A percentile compares a stretch with the other conserved stretches of the same genome.
Conservation (phyloP, 2,329 filamentous ascomycete species). For the Pestalotiopsis sp. region DNA sequence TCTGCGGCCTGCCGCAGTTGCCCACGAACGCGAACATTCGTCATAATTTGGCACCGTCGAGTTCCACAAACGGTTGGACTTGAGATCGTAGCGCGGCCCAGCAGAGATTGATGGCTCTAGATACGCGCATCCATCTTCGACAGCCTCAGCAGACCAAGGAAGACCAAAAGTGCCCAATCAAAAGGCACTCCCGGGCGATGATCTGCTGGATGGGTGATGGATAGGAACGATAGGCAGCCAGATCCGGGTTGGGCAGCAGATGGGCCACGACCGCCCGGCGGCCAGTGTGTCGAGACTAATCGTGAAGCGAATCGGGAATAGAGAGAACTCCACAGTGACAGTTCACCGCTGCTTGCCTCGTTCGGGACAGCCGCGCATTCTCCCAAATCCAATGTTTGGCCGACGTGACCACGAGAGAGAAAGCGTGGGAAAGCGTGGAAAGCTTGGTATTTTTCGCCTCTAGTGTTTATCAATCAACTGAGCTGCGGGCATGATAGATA, state of each 20-base stretch:
- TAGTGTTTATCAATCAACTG: neutral
- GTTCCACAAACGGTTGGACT: neutral
- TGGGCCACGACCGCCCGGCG: neutral
- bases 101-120: neutral
- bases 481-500: neutral
- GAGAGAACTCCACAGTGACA: constrained; percentile 5
- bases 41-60: neutral
- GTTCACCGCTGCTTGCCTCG: constrained; percentile 7
- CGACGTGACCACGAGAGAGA: neutral
- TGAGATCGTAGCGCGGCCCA: neutral
- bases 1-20: neutral
- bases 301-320: constrained; percentile 1
- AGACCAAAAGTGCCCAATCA: neutral
- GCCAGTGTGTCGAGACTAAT: constrained; percentile 9
- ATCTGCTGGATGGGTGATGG: neutral
- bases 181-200: neutral
- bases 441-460: neutral
- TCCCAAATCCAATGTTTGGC: neutral
- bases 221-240: constrained; percentile 2
- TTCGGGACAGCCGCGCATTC: constrained; percentile 6
- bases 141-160: neutral
- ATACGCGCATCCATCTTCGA: neutral
- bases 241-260: constrained; percentile 11
- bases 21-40: neutral
- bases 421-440: neutral